These are phyloP conservation scores for Hemileia vastatrix DNA, from an alignment of 1,284 basidiomycete genomes.

Conservation along the genomic window DNA sequence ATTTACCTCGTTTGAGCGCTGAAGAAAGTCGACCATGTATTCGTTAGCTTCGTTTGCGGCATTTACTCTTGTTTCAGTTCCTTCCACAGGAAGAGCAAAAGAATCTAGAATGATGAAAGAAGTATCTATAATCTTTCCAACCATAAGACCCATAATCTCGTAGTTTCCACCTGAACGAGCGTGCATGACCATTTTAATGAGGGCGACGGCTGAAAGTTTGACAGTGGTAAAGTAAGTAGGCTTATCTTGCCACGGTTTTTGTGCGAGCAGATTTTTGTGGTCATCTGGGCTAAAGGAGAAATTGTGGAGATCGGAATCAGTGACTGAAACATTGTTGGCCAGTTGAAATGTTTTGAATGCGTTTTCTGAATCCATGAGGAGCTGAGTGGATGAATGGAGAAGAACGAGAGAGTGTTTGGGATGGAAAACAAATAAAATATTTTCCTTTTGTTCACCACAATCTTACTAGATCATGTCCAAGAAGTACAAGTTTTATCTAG, in stretches of 20 bases:
- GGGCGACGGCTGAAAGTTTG: slow-evolving; percentile 84
- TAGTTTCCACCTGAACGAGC: slow-evolving; percentile 92
- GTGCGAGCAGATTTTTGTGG: background rate
- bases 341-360: slow-evolving; percentile 16
- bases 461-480: no score
- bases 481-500: no score
- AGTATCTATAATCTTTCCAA: slow-evolving; percentile 80
- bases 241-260: slow-evolving; percentile 64
- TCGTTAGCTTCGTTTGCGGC: slow-evolving; percentile 93
- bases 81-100: slow-evolving; percentile 92
- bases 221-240: slow-evolving; percentile 88
- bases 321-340: slow-evolving; percentile 19
- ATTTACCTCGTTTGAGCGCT: slow-evolving; percentile 63
- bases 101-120: slow-evolving; percentile 89
- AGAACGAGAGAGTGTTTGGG: no score
- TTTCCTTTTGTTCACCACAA: no score
- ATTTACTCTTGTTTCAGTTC: slow-evolving; percentile 97
- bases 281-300: background rate
- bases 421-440: no score
- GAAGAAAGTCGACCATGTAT: slow-evolving; percentile 92
- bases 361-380: no score
- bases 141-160: slow-evolving; percentile 99
- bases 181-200: slow-evolving; percentile 99
- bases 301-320: background rate
- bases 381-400: no score